A percentile compares a stretch with the other conserved stretches of the same genome.
phyloP scores from a whole-genome alignment of 192 early-diverging fungal species.

The Coemansia sp. region DNA sequence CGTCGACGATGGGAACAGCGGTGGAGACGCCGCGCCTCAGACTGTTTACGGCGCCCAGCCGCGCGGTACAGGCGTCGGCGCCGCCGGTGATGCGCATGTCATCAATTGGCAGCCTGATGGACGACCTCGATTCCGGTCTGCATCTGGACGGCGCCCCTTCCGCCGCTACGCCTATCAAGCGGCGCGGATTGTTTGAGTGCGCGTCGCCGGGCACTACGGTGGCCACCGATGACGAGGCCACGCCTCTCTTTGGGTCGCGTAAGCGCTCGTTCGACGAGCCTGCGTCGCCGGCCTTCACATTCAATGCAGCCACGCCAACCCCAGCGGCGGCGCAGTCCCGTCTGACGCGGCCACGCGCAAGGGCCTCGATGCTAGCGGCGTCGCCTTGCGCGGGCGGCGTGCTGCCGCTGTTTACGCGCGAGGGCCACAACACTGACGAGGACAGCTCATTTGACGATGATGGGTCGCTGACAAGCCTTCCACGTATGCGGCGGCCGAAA shows the following conservation, averaged over 20 bases:
- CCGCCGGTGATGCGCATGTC: conserved; percentile 10
- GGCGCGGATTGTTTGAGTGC: conserved; percentile 23
- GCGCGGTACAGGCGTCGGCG: conserved; percentile 7
- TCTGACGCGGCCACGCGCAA: conserved; percentile 2
- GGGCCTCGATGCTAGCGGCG: conserved; percentile 17
- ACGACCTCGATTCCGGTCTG: conserved; percentile 42
- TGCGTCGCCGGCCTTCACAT: conserved; percentile 19
- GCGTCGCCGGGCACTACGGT: conserved; percentile 12
- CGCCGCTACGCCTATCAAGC: no score
- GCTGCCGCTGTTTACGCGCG: conserved; percentile 23
- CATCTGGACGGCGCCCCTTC: conserved; percentile 13
- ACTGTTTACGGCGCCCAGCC: not conserved
- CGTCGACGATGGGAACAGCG: conserved; percentile 14
- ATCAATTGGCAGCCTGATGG: conserved; percentile 32
- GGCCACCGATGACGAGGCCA: not conserved
- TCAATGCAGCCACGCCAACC: conserved; percentile 23
- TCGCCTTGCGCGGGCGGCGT: conserved; percentile 7
- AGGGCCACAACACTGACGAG: conserved; percentile 33
- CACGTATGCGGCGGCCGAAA: conserved; percentile 22
- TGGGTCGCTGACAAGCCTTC: conserved; percentile 38
- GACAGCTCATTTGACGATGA: conserved; percentile 47
- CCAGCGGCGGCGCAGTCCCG: not conserved
- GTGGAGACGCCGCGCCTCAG: conserved; percentile 13
- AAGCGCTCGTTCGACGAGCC: conserved; percentile 35
- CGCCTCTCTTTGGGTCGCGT: conserved; percentile 15